A percentile compares a stretch with the other conserved stretches of the same genome.
Conservation (phyloP, 1,284 basidiomycete genomes). For the Ceratobasidium theobromae region DNA sequence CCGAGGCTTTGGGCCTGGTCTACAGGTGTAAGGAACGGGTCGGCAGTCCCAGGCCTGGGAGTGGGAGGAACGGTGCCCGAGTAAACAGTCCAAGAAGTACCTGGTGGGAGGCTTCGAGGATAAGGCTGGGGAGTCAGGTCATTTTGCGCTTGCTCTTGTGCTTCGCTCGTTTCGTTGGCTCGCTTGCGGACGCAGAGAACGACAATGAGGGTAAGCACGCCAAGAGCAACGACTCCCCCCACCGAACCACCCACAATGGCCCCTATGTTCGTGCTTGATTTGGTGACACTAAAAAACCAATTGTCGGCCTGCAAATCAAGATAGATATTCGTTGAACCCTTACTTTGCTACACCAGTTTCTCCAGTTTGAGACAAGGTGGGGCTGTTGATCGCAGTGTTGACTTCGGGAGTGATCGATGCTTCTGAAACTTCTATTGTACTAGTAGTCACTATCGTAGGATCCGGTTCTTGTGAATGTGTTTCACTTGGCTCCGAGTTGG, state of each 20-base stretch:
- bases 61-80: background rate
- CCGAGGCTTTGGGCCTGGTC: constrained; percentile 13
- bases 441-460: too few species aligned
- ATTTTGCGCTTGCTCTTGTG: background rate
- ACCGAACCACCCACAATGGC: constrained; percentile 17
- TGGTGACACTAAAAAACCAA: too few species aligned
- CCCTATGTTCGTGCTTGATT: constrained; percentile 6
- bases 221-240: constrained; percentile 5
- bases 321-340: too few species aligned
- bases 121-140: background rate
- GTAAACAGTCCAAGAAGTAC: background rate
- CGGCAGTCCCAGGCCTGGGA: constrained; percentile 2
- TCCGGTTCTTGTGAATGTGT: too few species aligned
- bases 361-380: too few species aligned
- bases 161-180: background rate
- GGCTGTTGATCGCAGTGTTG: too few species aligned
- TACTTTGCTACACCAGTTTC: too few species aligned
- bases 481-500: too few species aligned
- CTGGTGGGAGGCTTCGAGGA: background rate
- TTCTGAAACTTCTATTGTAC: too few species aligned
- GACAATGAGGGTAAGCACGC: background rate
- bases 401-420: too few species aligned
- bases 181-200: background rate
- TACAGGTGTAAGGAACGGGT: constrained; percentile 29
- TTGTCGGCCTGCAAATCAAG: too few species aligned